phyloP scores from a whole-genome alignment of 208 protist genomes.

The Crithidia bombi region DNA sequence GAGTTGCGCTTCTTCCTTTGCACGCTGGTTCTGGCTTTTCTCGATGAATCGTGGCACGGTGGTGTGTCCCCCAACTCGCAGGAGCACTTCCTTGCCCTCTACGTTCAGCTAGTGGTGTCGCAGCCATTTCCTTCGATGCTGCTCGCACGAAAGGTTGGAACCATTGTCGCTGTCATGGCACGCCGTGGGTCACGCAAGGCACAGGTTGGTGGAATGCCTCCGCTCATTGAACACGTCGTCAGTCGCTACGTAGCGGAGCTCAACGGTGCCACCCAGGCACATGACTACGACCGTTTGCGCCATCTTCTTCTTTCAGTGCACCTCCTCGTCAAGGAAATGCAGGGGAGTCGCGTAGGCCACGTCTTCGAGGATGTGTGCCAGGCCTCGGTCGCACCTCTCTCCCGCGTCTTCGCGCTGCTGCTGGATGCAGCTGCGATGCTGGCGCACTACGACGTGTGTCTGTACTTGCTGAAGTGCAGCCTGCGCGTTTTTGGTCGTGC shows the following conservation, averaged over 20 bases:
- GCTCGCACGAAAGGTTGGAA: constrained; percentile 64
- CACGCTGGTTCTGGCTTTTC: constrained; percentile 61
- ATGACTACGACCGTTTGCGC: constrained; percentile 16
- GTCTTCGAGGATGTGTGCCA: constrained; percentile 58
- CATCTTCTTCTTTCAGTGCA: constrained; percentile 67
- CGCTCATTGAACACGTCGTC: constrained; percentile 38
- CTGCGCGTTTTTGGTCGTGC: constrained; percentile 73
- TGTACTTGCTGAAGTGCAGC: constrained; percentile 80
- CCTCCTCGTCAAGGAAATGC: constrained; percentile 72
- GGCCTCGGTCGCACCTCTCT: constrained; percentile 50
- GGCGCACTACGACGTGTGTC: constrained; percentile 42
- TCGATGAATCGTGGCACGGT: constrained; percentile 71
- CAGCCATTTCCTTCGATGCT: constrained; percentile 32
- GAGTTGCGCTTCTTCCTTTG: constrained; percentile 76
- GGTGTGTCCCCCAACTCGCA: constrained; percentile 41
- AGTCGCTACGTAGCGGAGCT: constrained; percentile 34
- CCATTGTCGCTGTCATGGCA: constrained; percentile 66
- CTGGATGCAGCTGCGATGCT: constrained; percentile 21
- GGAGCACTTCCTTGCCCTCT: constrained; percentile 39
- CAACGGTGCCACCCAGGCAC: constrained; percentile 3
- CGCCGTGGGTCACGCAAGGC: constrained; percentile 35
- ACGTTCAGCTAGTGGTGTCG: constrained; percentile 44
- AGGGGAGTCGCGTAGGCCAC: constrained; percentile 49
- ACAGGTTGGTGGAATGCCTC: constrained; percentile 41
- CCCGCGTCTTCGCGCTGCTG: constrained; percentile 45